Percentiles rank a stretch among this genome's conserved stretches.
Conservation (phyloP, 2,329 filamentous ascomycete species). For the Pyrenophora tritici-repentis region DNA sequence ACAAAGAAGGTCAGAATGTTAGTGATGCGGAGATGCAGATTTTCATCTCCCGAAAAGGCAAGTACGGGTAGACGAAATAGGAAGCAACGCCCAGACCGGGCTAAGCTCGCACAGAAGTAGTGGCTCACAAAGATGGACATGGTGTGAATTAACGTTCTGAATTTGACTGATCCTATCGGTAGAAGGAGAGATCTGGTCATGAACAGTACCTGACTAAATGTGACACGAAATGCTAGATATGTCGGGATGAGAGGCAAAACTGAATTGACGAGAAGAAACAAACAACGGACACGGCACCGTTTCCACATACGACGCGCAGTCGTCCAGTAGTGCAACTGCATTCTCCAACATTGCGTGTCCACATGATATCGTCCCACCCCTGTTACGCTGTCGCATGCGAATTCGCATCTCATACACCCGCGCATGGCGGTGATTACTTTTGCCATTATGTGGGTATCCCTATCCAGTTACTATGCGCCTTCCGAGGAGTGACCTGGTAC, state of each 20-base stretch:
- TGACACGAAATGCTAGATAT: constrained; percentile 39
- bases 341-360: constrained; percentile 38
- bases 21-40: constrained; percentile 13
- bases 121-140: constrained; percentile 11
- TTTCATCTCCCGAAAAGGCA: constrained; percentile 23
- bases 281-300: constrained; percentile 40
- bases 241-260: constrained; percentile 28
- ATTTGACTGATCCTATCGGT: constrained; percentile 33
- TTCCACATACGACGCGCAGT: constrained; percentile 45
- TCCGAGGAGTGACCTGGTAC: constrained; percentile 34
- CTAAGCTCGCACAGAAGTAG: constrained; percentile 23
- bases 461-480: constrained; percentile 43
- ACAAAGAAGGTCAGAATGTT: not conserved
- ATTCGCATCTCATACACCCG: constrained; percentile 25
- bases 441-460: constrained; percentile 49
- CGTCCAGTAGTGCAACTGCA: constrained; percentile 36
- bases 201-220: constrained; percentile 39
- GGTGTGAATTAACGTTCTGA: constrained; percentile 28
- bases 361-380: constrained; percentile 38
- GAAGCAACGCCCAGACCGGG: constrained; percentile 25
- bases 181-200: constrained; percentile 34
- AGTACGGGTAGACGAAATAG: constrained; percentile 17
- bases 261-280: constrained; percentile 23
- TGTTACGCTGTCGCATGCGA: constrained; percentile 24
- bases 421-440: constrained; percentile 41